A percentile compares a stretch with the other conserved stretches of the same genome.
phyloP scores from a whole-genome alignment of 23 red algal genomes.

The Gracilaria domingensis region DNA sequence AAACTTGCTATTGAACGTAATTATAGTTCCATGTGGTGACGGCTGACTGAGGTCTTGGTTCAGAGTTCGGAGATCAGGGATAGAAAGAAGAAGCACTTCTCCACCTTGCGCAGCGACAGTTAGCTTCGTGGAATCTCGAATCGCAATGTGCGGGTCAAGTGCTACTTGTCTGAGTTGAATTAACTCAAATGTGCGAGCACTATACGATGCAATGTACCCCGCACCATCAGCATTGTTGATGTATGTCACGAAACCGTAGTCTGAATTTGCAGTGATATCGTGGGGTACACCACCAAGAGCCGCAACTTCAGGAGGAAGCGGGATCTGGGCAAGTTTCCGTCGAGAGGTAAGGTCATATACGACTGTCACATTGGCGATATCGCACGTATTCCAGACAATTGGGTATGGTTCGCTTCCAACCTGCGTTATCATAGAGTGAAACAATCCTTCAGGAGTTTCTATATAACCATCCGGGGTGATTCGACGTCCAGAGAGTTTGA shows the following conservation, averaged over 20 bases:
- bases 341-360: constrained; percentile 45
- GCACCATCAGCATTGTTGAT: constrained; percentile 44
- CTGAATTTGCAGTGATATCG: constrained; percentile 35
- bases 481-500: background rate
- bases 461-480: constrained; percentile 5
- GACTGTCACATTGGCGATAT: constrained; percentile 43
- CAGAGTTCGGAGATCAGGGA: background rate
- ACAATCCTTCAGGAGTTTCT: constrained; percentile 32
- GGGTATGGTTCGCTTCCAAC: background rate
- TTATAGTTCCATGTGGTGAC: constrained; percentile 46
- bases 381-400: constrained; percentile 54
- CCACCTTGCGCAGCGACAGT: constrained; percentile 48
- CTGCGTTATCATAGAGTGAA: constrained; percentile 47
- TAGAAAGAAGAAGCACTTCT: constrained; percentile 31
- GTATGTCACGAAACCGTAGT: constrained; percentile 54
- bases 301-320: constrained; percentile 19
- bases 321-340: constrained; percentile 14
- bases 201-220: constrained; percentile 53
- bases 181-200: constrained; percentile 34
- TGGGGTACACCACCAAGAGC: constrained; percentile 44
- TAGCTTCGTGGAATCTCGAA: constrained; percentile 32
- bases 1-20: constrained; percentile 1
- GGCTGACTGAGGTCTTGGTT: background rate
- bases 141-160: constrained; percentile 30
- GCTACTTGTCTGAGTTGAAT: background rate